These are phyloP conservation scores for Melampsora americana DNA, from an alignment of 1,284 basidiomycete species.

Conservation along the genomic window DNA sequence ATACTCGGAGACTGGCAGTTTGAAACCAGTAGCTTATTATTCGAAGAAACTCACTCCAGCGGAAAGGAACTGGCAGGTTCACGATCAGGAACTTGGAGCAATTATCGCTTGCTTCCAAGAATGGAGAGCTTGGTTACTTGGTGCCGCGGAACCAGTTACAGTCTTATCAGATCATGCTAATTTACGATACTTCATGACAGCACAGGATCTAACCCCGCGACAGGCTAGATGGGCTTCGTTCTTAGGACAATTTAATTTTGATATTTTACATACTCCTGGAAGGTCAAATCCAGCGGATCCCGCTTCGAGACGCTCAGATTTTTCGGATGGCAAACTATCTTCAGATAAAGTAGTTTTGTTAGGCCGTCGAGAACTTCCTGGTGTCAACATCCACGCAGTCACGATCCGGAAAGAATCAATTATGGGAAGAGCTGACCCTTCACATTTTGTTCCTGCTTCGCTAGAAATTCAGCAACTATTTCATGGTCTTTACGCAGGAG, in stretches of 20 bases:
- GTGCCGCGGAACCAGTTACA: neutral
- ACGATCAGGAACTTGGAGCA: conserved; percentile 11
- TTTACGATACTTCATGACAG: conserved; percentile 11
- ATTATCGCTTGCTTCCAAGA: conserved; percentile 6
- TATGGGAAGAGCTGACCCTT: no score
- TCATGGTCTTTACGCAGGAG: no score
- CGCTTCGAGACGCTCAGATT: neutral
- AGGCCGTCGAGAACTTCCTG: no score
- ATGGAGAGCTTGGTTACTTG: conserved; percentile 14
- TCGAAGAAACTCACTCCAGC: no score
- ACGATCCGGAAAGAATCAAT: no score
- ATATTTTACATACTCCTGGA: neutral
- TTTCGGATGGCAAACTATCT: no score
- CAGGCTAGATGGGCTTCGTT: neutral
- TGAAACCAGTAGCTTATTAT: no score
- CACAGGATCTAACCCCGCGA: neutral
- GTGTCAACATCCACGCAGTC: no score
- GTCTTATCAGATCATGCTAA: conserved; percentile 15
- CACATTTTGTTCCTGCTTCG: no score
- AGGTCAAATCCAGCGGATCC: neutral
- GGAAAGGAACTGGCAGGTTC: neutral
- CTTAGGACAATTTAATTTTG: neutral
- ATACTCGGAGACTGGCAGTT: no score
- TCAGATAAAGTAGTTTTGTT: no score
- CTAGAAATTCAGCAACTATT: no score